phyloP scores from a whole-genome alignment of 208 protist genomes.

The Trichomonas gallinae region DNA sequence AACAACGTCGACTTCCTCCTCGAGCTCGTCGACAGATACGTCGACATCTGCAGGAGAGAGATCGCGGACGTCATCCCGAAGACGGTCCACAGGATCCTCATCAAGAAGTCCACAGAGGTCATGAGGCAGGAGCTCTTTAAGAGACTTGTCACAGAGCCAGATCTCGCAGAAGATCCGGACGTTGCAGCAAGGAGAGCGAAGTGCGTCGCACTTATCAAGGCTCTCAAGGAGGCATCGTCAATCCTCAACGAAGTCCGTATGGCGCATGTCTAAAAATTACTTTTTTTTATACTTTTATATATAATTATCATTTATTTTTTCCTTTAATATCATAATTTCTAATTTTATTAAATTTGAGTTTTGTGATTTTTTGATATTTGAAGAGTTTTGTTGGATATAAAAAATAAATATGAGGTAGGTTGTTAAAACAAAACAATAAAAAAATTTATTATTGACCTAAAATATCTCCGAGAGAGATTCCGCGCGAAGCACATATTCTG shows the following conservation, averaged over 20 bases:
- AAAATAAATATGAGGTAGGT: no score
- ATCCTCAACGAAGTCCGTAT: slow-evolving; percentile 36
- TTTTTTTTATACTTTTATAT: no score
- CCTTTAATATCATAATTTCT: no score
- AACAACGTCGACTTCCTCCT: background rate
- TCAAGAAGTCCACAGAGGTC: background rate
- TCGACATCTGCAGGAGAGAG: background rate
- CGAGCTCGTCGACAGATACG: background rate
- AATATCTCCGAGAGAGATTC: background rate
- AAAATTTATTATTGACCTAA: background rate
- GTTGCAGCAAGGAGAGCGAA: slow-evolving; percentile 37
- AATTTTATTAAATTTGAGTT: no score
- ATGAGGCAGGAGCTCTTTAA: background rate
- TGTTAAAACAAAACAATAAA: background rate
- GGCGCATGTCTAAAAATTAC: background rate
- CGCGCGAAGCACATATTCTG: background rate
- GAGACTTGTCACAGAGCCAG: background rate
- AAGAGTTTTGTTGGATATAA: no score
- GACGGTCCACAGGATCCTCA: background rate
- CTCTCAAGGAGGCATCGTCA: slow-evolving; percentile 34
- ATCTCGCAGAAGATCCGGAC: slow-evolving; percentile 40
- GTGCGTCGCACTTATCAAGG: slow-evolving; percentile 35
- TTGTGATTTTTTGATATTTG: no score
- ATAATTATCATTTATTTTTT: no score
- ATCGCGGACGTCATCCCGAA: background rate